These are phyloP conservation scores for Schwanniomyces etchellsii DNA, from an alignment of 1,139 yeast species.

Conservation along the genomic window DNA sequence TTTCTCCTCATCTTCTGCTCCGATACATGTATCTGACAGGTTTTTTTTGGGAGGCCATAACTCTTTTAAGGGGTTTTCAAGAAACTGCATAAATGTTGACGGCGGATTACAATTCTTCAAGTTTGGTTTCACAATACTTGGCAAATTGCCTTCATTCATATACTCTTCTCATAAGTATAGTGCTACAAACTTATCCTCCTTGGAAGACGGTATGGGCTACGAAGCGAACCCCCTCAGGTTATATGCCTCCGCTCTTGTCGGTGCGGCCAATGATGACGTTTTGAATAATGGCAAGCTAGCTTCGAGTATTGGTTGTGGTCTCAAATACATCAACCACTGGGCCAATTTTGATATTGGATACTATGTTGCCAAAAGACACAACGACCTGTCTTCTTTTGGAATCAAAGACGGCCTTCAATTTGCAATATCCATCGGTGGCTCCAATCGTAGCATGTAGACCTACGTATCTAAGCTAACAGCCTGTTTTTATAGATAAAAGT, in stretches of 20 bases:
- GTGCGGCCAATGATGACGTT: constrained; percentile 28
- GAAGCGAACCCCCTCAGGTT: constrained; percentile 39
- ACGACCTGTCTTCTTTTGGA: constrained; percentile 19
- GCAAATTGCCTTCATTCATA: constrained; percentile 32
- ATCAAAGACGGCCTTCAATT: constrained; percentile 44
- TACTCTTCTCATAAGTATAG: constrained; percentile 13
- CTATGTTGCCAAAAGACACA: constrained; percentile 28
- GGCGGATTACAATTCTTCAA: constrained; percentile 42
- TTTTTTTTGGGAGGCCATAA: constrained; percentile 45
- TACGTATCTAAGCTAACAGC: constrained; percentile 1
- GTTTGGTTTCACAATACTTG: constrained; percentile 26
- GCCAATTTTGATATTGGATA: constrained; percentile 47
- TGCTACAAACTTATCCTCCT: constrained; percentile 8
- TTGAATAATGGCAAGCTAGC: constrained; percentile 20
- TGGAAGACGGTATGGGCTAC: constrained; percentile 11
- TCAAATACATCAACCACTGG: constrained; percentile 37
- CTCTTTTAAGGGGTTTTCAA: constrained; percentile 34
- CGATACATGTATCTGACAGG: constrained; percentile 40
- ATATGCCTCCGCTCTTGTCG: constrained; percentile 30
- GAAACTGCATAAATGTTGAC: constrained; percentile 28
- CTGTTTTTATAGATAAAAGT: neutral
- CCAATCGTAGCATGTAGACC: constrained; percentile 15
- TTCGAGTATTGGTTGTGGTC: constrained; percentile 37
- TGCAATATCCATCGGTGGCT: constrained; percentile 41
- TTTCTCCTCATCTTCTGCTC: constrained; percentile 14